These are phyloP conservation scores for Glycine latifolia DNA, from an alignment of 306 rosid genomes.

Conservation along the genomic window DNA sequence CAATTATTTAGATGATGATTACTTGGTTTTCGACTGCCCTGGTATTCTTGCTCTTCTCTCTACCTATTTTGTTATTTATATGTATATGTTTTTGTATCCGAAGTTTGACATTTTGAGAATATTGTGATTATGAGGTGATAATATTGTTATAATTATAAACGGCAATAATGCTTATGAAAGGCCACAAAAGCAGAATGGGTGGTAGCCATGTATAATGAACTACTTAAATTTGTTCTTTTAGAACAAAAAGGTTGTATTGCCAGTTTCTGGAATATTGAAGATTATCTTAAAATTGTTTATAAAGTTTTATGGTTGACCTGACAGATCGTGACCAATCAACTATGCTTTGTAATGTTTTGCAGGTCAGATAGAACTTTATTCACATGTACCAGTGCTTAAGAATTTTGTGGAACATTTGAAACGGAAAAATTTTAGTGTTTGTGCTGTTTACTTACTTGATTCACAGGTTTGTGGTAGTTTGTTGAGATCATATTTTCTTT, in stretches of 20 bases:
- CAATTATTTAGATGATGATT: constrained; percentile 89
- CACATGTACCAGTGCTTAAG: constrained; percentile 83
- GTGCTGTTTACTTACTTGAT: constrained; percentile 91
- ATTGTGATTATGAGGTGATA: constrained; percentile 11
- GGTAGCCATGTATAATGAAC: not conserved
- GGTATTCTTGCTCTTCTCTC: constrained; percentile 56
- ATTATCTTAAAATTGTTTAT: not conserved
- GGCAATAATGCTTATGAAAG: constrained; percentile 4
- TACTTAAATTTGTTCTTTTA: not conserved
- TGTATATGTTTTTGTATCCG: not conserved
- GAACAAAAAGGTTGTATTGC: constrained; percentile 19
- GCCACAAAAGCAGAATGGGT: constrained; percentile 26
- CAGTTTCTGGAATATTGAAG: not conserved
- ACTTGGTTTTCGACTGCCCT: constrained; percentile 93
- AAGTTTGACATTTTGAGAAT: not conserved
- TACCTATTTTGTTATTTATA: not conserved
- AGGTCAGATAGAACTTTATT: constrained; percentile 96
- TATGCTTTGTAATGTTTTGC: constrained; percentile 41
- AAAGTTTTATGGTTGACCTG: constrained; percentile 23
- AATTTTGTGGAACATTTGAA: constrained; percentile 92
- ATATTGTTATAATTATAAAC: not conserved
- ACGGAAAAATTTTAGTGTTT: constrained; percentile 75
- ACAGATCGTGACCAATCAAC: constrained; percentile 18
- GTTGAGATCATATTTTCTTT: constrained; percentile 2
- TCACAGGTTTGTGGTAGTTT: constrained; percentile 74